Evolutionary conservation across 768 basidiomycete genomes (phyloP), one percentile per base, ranked within the genome.

Genomic region (Pluteus cervinus): DNA sequence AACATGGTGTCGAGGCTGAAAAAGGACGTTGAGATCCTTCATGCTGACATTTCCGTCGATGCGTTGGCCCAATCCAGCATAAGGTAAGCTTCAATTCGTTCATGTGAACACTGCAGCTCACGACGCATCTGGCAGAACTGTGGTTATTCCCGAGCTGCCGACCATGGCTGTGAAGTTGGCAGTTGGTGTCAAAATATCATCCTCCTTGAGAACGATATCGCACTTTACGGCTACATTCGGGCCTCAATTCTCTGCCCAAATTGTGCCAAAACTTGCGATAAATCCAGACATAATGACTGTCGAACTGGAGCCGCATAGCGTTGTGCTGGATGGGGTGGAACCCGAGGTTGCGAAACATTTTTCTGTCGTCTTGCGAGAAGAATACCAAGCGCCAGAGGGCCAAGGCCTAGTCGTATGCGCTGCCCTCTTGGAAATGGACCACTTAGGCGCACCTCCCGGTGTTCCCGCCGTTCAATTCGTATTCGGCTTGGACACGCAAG

Each of bases 191-290:
- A 73, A 69, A 43, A 72, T 79, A 40, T 76, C 76, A 14, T 79
- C 75, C 15, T 61, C 72, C 1, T 55, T 77, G 29, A 61, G 76
- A 35, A 79, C 76, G 3, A 75, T 79, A 35, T 75, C 76, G 29
- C 76, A 76, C 46, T 75, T 67, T 41, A 75, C 75, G 2, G 71
- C 75, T 17, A 58, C 73, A 46, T 71, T 76, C 45, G 75, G 73
- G 2, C 75, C 75, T 16, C 71, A 73, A 5, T 79, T 79, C 45
- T 75, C 73, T 18, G 41, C 51, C 5, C 64, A 71, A 1, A 52
- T 77, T 21, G 57, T 77, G 18, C 71, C 75, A 4, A 69, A 63
- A 40, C 57, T 77, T n/a, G 44, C 61, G 2, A 53, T 71, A 24
- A 58, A 79, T 39, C 54, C 52, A 6, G 48, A 50, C 0, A 62